Evolutionary conservation across 441 rosid genomes (phyloP).

Genomic region (Populus hybrid): DNA sequence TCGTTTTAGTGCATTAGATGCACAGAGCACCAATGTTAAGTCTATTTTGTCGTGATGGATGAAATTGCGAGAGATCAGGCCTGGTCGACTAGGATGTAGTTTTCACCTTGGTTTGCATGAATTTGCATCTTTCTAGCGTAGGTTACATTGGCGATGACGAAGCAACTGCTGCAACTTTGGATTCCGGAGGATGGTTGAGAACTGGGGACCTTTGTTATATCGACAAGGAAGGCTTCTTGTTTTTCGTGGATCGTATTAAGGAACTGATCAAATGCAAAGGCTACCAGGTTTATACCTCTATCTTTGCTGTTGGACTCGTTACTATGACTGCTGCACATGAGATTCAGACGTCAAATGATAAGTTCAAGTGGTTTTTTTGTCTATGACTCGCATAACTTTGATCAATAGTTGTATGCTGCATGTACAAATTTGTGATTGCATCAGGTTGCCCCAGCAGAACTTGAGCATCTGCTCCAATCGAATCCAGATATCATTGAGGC

Average conservation of each 20-base stretch:
- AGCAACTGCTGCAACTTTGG: constrained; percentile 43
- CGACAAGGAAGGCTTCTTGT: constrained; percentile 50
- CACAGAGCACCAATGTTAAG: not conserved
- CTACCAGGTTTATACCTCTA: constrained; percentile 41
- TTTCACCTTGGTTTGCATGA: not conserved
- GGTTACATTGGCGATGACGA: constrained; percentile 52
- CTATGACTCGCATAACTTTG: too few species aligned
- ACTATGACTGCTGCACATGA: not conserved
- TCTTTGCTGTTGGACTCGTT: not conserved
- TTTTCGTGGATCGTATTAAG: constrained; percentile 53
- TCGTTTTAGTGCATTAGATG: not conserved
- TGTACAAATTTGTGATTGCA: not conserved
- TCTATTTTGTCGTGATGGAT: not conserved
- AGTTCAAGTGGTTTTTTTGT: not conserved
- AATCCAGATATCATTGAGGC: constrained; percentile 52
- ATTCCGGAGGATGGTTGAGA: constrained; percentile 57
- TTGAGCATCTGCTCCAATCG: constrained; percentile 50
- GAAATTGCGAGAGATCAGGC: not conserved
- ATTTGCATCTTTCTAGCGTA: constrained; percentile 8
- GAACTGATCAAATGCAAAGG: constrained; percentile 61
- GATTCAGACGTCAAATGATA: not conserved
- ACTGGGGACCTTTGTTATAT: constrained; percentile 63
- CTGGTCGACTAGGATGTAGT: not conserved
- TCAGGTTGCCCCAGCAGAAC: constrained; percentile 56
- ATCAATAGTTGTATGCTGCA: not conserved